Evolutionary conservation across 2,329 filamentous ascomycete genomes (phyloP).

Genomic region (Ascochyta rabiei): DNA sequence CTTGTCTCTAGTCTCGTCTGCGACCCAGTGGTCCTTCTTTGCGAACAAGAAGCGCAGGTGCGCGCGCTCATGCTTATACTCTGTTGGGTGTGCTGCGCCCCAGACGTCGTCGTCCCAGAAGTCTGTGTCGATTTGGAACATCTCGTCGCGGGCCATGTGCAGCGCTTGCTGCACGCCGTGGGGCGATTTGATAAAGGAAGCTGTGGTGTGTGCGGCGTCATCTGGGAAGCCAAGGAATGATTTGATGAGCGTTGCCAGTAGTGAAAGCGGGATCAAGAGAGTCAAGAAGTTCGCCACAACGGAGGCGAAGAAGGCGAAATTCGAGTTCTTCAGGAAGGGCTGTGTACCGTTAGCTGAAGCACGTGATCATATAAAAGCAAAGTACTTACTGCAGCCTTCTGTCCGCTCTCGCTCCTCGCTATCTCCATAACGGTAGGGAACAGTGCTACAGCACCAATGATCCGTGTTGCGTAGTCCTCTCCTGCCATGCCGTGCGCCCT

Average conservation of each 20-base stretch:
- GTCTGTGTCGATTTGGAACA: conserved; percentile 61
- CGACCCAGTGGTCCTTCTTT: conserved; percentile 66
- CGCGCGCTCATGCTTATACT: conserved; percentile 45
- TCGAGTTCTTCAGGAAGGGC: conserved; percentile 35
- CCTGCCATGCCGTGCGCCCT: conserved; percentile 32
- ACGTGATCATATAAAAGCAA: not conserved
- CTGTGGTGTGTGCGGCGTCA: conserved; percentile 56
- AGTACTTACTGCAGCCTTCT: conserved; percentile 47
- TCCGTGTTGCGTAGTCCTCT: conserved; percentile 29
- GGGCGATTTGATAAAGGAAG: conserved; percentile 56
- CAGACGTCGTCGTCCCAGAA: conserved; percentile 65
- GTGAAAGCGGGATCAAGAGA: conserved; percentile 47
- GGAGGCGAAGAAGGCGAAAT: conserved; percentile 33
- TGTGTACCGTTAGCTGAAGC: conserved; percentile 15
- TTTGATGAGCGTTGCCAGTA: conserved; percentile 52
- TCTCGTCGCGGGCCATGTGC: conserved; percentile 64
- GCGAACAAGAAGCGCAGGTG: conserved; percentile 66
- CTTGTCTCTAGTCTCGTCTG: conserved; percentile 61
- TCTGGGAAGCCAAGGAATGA: conserved; percentile 51
- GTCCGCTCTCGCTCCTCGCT: conserved; percentile 51
- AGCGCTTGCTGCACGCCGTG: conserved; percentile 62
- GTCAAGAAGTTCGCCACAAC: conserved; percentile 53
- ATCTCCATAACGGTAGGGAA: conserved; percentile 58
- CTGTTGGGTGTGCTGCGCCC: conserved; percentile 52
- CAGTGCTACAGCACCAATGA: conserved; percentile 48